Evolutionary conservation across 345 rosid species (phyloP).

Genomic region (Psidium guajava): DNA sequence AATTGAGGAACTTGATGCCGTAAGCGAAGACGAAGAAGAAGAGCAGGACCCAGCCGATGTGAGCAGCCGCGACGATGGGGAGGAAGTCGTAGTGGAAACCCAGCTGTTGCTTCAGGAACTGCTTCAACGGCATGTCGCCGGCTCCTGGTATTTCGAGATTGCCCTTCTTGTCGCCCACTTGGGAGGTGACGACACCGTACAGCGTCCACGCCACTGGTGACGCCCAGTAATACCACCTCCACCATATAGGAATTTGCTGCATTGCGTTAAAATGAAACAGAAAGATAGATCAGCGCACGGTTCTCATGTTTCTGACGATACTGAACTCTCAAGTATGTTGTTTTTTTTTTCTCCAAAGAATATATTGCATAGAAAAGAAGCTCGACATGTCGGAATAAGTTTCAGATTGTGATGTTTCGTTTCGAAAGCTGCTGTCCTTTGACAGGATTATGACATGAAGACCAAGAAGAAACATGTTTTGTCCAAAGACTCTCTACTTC

Average conservation of each 20-base stretch:
- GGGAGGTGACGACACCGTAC: neutral
- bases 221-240: neutral
- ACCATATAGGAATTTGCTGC: neutral
- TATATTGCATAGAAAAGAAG: neutral
- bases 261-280: neutral
- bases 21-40: neutral
- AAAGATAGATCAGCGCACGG: neutral
- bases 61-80: neutral
- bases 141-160: neutral
- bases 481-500: neutral
- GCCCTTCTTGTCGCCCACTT: neutral
- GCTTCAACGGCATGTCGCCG: neutral
- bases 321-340: neutral
- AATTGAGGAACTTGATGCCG: neutral
- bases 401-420: neutral
- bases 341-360: neutral
- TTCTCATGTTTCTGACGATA: neutral
- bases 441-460: neutral
- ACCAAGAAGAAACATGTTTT: neutral
- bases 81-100: constrained; percentile 2
- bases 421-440: neutral
- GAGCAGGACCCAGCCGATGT: neutral
- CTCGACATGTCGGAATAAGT: neutral
- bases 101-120: neutral
- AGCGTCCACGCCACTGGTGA: neutral